phyloP scores from a whole-genome alignment of 768 basidiomycete species.

The Mrakia gelida region DNA sequence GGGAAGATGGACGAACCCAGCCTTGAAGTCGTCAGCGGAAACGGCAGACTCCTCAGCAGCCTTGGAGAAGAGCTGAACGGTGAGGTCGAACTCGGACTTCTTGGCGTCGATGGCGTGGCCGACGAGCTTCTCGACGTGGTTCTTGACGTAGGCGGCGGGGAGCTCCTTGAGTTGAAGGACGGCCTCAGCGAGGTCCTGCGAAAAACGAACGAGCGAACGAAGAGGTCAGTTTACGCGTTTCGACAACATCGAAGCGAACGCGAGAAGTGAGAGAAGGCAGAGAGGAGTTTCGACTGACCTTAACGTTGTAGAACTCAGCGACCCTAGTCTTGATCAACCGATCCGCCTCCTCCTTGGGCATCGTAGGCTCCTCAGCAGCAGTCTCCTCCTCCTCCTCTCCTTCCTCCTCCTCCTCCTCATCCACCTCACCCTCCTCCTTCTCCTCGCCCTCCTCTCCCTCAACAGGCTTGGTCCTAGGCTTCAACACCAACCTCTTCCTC shows the following conservation, averaged over 20 bases:
- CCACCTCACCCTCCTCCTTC: conserved; percentile 52
- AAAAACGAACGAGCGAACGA: background rate
- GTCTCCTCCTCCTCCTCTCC: conserved; percentile 42
- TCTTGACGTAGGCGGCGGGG: conserved; percentile 58
- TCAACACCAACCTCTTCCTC: conserved; percentile 67
- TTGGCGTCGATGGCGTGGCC: conserved; percentile 69
- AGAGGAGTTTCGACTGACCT: conserved; percentile 39
- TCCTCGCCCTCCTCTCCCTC: conserved; percentile 48
- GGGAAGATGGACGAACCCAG: conserved; percentile 8
- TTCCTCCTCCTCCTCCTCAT: conserved; percentile 47
- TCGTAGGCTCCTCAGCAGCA: conserved; percentile 39
- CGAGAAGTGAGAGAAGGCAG: background rate
- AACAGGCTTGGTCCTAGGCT: conserved; percentile 72
- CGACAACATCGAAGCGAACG: background rate
- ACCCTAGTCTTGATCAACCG: conserved; percentile 74
- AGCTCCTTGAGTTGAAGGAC: conserved; percentile 75
- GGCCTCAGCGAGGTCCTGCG: conserved; percentile 61
- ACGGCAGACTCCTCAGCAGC: conserved; percentile 61
- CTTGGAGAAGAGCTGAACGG: conserved; percentile 66
- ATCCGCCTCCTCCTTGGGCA: conserved; percentile 64
- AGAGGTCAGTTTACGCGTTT: background rate
- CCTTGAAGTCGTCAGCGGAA: conserved; percentile 61
- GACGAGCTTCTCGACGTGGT: conserved; percentile 71
- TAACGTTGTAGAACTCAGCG: conserved; percentile 81
- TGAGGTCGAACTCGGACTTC: conserved; percentile 70